Evolutionary conservation across 306 rosid species (phyloP), one percentile per base, ranked within the genome.

Genomic region (Vigna nakashimae): DNA sequence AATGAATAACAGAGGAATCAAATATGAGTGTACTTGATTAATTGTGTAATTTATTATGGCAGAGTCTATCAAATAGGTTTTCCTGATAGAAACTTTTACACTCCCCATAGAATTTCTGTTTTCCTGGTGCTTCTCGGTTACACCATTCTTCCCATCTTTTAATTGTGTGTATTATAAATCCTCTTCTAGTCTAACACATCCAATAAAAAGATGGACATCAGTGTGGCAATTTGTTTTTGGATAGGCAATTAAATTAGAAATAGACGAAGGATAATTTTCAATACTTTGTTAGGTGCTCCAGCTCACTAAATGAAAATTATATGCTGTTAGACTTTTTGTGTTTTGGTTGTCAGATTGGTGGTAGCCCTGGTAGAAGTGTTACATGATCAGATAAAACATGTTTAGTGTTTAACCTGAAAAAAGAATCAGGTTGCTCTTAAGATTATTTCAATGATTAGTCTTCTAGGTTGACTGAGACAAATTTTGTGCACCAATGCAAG

Each of bases 381-480:
- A 30, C 22, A 36, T 50, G 20, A 62, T 24, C 60, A 40, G 67
- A 72, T 26, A 15, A 64, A 72, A 65, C 53, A 45, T 46, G 20
- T 36, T 16, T 46, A 28, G 16, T 46, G 69, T 46, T 56, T 16
- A 55, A 36, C 55, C 22, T 14, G 75, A 65, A 73, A 51, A 65
- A 55, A 53, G 48, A 17, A 51, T 50, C 28, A 15, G 65, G 22
- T 73, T 80, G 38, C 67, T 64, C 24, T 24, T 53, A 24, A 43
- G 16, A 65, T 28, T 51, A 64, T 64, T 64, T 53, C 72, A 42
- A 73, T 65, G 22, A 73, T 73, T 71, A 42, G 15, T 52, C 30
- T 43, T 13, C 43, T 69, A 50, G 66, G 51, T 45, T 71, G 32
- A 30, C 51, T 73, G 17, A 30, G 13, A 11, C 52, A 71, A 62